A percentile compares a stretch with the other conserved stretches of the same genome.
Evolutionary conservation across 1,284 basidiomycete species (phyloP).

Genomic region (Boletus albobrunnescens): DNA sequence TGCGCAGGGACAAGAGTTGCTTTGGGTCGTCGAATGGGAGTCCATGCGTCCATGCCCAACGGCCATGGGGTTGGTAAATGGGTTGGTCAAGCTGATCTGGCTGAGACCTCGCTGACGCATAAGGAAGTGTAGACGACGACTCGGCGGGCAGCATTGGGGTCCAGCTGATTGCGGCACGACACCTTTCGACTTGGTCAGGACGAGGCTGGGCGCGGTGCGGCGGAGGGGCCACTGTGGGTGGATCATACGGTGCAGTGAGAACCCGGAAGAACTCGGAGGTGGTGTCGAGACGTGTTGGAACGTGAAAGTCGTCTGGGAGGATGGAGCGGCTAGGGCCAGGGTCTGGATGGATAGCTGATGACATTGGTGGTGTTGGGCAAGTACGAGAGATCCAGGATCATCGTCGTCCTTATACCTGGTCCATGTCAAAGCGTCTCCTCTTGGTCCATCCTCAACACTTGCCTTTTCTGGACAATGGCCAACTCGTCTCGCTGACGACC

Average conservation of each 20-base stretch:
- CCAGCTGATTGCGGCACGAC: conserved; percentile 31
- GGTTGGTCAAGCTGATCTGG: conserved; percentile 20
- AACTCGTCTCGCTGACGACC: conserved; percentile 18
- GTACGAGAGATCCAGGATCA: conserved; percentile 13
- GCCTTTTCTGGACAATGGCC: conserved; percentile 35
- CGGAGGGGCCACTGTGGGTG: conserved; percentile 3
- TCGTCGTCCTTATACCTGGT: conserved; percentile 26
- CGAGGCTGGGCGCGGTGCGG: conserved; percentile 16
- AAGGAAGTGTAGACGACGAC: background rate
- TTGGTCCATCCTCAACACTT: conserved; percentile 31
- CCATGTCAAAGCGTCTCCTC: conserved; percentile 31
- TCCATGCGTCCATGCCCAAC: conserved; percentile 40
- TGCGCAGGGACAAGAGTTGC: conserved; percentile 26
- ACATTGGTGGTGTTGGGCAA: conserved; percentile 12
- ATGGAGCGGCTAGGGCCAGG: conserved; percentile 17
- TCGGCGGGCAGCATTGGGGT: conserved; percentile 3
- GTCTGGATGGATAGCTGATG: conserved; percentile 8
- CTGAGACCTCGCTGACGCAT: background rate
- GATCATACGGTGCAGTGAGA: conserved; percentile 30
- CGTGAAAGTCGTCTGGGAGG: conserved; percentile 4
- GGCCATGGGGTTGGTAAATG: conserved; percentile 36
- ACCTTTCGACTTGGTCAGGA: conserved; percentile 21
- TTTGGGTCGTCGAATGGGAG: conserved; percentile 30
- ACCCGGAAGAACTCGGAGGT: conserved; percentile 30
- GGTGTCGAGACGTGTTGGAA: conserved; percentile 23